Percentiles rank a stretch among this genome's conserved stretches.
phyloP scores from a whole-genome alignment of 83 land plant genomes.

The Thuja plicata region DNA sequence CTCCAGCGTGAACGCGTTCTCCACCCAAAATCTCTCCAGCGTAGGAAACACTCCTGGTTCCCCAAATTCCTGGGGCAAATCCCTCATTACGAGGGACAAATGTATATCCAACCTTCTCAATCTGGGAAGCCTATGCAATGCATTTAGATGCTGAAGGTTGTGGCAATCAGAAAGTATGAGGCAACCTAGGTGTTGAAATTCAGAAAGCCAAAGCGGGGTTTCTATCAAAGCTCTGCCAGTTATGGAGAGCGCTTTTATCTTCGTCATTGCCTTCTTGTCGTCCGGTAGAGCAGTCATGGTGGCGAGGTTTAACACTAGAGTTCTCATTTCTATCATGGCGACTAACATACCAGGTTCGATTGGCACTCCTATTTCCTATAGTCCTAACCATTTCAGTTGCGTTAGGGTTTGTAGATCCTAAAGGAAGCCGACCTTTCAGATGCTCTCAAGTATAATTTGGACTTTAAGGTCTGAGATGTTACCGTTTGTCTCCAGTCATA shows the following conservation, averaged over 20 bases:
- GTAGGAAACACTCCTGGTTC: neutral
- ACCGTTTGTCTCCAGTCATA: neutral
- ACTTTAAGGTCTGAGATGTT: neutral
- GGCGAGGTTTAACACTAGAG: neutral
- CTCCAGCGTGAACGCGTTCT: neutral
- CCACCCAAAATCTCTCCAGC: constrained; percentile 3
- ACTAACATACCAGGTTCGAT: neutral
- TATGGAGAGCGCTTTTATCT: neutral
- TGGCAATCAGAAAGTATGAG: neutral
- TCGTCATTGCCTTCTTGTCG: neutral
- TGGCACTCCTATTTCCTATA: neutral
- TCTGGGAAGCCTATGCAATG: neutral
- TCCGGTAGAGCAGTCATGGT: neutral
- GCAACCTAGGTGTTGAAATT: neutral
- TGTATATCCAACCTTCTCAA: constrained; percentile 9
- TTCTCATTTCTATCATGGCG: neutral
- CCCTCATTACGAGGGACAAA: neutral
- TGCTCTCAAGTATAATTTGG: neutral
- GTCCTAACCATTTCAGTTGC: neutral
- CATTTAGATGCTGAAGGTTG: neutral
- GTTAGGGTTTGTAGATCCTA: neutral
- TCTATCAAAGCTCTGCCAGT: neutral
- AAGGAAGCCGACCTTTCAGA: neutral
- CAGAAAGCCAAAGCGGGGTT: neutral
- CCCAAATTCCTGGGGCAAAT: neutral